Base-by-base conservation (phyloP, 345 rosid genomes). In the Heritiera littoralis region DNA sequence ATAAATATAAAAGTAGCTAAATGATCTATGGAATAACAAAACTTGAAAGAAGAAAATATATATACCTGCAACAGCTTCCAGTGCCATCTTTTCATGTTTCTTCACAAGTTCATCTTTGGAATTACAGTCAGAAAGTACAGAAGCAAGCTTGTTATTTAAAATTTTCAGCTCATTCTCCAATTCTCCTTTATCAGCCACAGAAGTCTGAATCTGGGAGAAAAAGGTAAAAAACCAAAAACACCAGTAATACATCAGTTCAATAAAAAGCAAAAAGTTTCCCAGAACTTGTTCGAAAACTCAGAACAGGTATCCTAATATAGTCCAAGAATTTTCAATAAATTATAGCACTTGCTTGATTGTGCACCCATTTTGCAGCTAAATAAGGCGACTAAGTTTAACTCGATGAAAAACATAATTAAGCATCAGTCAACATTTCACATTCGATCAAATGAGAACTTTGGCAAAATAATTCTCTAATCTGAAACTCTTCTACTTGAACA, bases 61-160 rank as follows among this genome's bases (percentile, higher is more conserved):
- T 7, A n/a, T 83, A 95, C 99, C 97, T 48, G 77, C 77, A 73
- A 78, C 72, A 65, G 97, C 92, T 77, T 90, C 97, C 80, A 87
- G 85, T 41, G 87, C 83, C 77, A 81, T 86, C 80, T 71, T 87
- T 83, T 79, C 84, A 56, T 87, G 90, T 84, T 92, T 84, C 84
- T 84, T 86, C 69, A 80, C 73, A 49, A 88, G 83, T 61, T 84
- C 85, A n/a, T 90, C 93, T 84, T 89, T 90, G 46, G 82, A 78
- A 41, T 85, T 80, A 76, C 85, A 87, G 70, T 88, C 94, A 1
- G 86, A 82, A 66, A 88, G 80, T 28, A 78, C 90, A 45, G 84
- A 87, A 78, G 83, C 81, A 79, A 93, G 93, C 87, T 89, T 91
- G 40, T 85, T 88, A 14, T 75, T 84, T 77, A 89, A 80, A 80